Conservation (phyloP, 179 eudicot genomes). For the Dionaea muscipula region DNA sequence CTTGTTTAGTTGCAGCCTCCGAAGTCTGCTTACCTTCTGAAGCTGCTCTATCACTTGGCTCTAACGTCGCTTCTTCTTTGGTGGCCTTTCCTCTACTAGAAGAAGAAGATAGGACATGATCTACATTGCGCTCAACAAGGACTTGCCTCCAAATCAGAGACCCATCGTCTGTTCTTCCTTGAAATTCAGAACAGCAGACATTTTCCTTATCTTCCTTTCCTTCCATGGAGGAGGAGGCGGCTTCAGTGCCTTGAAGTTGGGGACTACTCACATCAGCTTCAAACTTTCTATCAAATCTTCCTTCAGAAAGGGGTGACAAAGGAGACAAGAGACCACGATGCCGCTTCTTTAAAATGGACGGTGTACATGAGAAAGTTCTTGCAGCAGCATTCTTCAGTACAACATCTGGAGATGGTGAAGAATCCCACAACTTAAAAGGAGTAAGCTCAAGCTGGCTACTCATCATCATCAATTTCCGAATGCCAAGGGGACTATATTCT, state of each 20-base stretch:
- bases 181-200: constrained; percentile 11
- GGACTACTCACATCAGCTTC: constrained; percentile 16
- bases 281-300: constrained; percentile 53
- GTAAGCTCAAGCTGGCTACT: constrained; percentile 30
- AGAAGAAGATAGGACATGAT: constrained; percentile 30
- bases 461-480: constrained; percentile 60
- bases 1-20: constrained; percentile 23
- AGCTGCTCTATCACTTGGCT: constrained; percentile 18
- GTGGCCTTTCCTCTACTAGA: constrained; percentile 25
- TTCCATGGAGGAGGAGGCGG: constrained; percentile 9
- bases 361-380: constrained; percentile 61
- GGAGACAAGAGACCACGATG: constrained; percentile 81
- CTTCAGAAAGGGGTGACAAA: constrained; percentile 81
- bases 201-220: constrained; percentile 36
- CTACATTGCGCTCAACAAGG: constrained; percentile 39
- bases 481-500: constrained; percentile 92
- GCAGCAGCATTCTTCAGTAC: constrained; percentile 88
- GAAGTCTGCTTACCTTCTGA: constrained; percentile 24
- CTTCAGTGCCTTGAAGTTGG: constrained; percentile 18
- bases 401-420: constrained; percentile 67
- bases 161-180: constrained; percentile 15
- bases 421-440: constrained; percentile 85
- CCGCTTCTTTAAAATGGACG: constrained; percentile 84
- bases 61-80: constrained; percentile 18
- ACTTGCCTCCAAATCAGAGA: constrained; percentile 31